Percentiles rank a stretch among this genome's conserved stretches.
These are phyloP conservation scores for Aspergillus sojae DNA, from an alignment of 2,329 filamentous ascomycete species.

Conservation along the genomic window DNA sequence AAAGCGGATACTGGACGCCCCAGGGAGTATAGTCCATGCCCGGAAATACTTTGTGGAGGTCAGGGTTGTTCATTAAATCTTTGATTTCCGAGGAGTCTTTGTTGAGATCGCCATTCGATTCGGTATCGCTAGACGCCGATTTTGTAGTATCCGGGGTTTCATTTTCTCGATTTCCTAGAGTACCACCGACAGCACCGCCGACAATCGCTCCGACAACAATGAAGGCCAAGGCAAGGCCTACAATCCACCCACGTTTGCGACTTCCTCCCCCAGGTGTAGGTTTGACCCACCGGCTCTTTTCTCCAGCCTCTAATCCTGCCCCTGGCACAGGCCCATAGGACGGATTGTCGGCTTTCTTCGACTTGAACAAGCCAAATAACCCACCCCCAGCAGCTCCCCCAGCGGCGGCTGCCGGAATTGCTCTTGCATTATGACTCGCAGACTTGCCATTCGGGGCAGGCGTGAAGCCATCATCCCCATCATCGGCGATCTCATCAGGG, in stretches of 20 bases:
- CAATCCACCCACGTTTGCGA: constrained; percentile 69
- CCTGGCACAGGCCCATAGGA: constrained; percentile 60
- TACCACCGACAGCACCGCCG: constrained; percentile 72
- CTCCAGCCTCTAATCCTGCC: constrained; percentile 40
- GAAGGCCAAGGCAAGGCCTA: constrained; percentile 67
- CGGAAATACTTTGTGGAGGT: constrained; percentile 90
- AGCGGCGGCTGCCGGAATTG: constrained; percentile 50
- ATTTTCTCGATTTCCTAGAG: constrained; percentile 60
- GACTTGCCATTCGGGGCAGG: constrained; percentile 27
- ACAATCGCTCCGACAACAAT: constrained; percentile 71
- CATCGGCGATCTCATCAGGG: constrained; percentile 79
- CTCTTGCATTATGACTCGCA: constrained; percentile 6
- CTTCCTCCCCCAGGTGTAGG: constrained; percentile 61
- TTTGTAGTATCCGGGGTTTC: constrained; percentile 45
- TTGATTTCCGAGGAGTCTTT: constrained; percentile 80
- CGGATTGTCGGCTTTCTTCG: constrained; percentile 47
- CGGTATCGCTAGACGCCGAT: constrained; percentile 62
- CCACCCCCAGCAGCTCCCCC: constrained; percentile 45
- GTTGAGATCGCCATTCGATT: constrained; percentile 69
- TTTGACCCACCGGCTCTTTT: constrained; percentile 69
- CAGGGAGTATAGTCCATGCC: constrained; percentile 95
- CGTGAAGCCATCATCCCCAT: constrained; percentile 83
- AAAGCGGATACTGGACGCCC: constrained; percentile 87
- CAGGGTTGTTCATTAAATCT: constrained; percentile 73
- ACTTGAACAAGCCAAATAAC: constrained; percentile 46